Conservation (phyloP, 106 monocot species). For the Phalaenopsis equestris region DNA sequence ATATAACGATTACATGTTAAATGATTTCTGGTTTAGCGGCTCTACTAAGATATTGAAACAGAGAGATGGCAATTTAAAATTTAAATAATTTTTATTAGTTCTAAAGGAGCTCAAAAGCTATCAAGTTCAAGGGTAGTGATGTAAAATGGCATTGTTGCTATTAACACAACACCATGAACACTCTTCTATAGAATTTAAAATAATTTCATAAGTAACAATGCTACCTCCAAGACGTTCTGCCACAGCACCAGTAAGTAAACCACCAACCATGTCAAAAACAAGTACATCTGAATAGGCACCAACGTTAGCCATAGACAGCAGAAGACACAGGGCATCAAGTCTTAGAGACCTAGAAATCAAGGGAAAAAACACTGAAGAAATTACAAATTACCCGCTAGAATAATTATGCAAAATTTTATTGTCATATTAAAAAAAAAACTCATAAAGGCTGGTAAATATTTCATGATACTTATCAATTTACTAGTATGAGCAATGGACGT, state of each 20-base stretch:
- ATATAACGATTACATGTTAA: no score
- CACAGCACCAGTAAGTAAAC: conserved; percentile 79
- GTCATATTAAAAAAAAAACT: not conserved
- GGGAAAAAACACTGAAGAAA: conserved; percentile 2
- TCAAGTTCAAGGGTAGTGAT: not conserved
- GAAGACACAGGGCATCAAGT: conserved; percentile 73
- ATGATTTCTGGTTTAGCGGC: no score
- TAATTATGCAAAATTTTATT: not conserved
- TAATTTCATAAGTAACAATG: not conserved
- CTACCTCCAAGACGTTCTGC: conserved; percentile 95
- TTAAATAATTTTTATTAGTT: not conserved
- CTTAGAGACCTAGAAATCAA: conserved; percentile 61
- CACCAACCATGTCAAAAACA: conserved; percentile 92
- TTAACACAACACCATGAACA: not conserved
- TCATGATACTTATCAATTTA: not conserved
- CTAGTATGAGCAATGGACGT: not conserved
- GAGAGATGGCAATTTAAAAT: not conserved
- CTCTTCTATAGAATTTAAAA: not conserved
- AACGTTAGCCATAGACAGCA: conserved; percentile 84
- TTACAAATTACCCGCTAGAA: not conserved
- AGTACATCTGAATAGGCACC: conserved; percentile 84
- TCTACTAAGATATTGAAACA: not conserved
- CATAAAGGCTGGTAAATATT: not conserved
- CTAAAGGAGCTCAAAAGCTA: not conserved
- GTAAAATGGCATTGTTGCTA: not conserved